Evolutionary conservation across 768 basidiomycete genomes (phyloP), one percentile per base, ranked within the genome.

Genomic region (Pisolithus albus): DNA sequence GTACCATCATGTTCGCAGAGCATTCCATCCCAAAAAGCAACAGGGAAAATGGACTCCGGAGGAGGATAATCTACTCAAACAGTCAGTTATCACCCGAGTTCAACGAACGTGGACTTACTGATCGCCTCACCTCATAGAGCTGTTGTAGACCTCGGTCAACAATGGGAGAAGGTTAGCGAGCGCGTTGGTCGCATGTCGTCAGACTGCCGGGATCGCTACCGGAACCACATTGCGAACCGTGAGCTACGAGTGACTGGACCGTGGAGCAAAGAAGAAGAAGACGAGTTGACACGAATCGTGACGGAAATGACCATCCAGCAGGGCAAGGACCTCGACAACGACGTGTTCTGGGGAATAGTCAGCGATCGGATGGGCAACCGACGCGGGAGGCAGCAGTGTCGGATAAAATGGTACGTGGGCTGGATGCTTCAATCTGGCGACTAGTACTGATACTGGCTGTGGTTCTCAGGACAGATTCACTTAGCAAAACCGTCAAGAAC

Each of bases 151-250:
- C 66, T 82, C 23, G 90, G 90, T 13, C 84, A 86, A 56, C 79
- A 82, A 61, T 92, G 90, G 90, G 85, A 88, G 68, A 86, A 83
- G 59, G 77, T 92, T 41, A 82, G 84, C 60, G 68, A 68, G 40
- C 64, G 74, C 18, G 88, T 92, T 5, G 86, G 86, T 23, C 76
- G 90, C 40, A 83, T 81, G 77, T 81, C 86, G 16, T 73, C 82
- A 3, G 90, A 92, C 63, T 92, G 90, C 66, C 78, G 90, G 9
- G 90, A 92, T 67, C 78, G 90, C 50, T 92, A 84, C 67, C 83
- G 90, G 48, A 92, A 92, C 63, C 86, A 92, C 58, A 77, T 92
- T 26, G 74, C 81, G 18, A 78, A 84, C 56, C 77, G 81, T 15
- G 83, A 84, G 21, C 71, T 77, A 11, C 81, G 86, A n/a, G 61